Evolutionary conservation across 257 asterid genomes (phyloP).

Genomic region (Solanum bulbocastanum): DNA sequence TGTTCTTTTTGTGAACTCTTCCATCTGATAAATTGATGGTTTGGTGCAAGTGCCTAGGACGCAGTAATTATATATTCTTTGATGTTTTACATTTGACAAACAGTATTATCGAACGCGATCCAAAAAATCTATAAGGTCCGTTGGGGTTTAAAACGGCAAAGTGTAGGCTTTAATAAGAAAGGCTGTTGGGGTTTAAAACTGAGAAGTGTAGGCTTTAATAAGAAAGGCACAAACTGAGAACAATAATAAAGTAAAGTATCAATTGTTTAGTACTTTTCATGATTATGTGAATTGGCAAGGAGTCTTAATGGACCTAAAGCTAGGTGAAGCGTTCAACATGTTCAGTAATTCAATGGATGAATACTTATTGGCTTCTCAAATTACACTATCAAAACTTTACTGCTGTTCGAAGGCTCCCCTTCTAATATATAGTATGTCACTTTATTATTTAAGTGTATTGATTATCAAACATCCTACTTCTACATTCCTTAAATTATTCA

Average conservation of each 20-base stretch:
- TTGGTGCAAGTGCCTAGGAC: not conserved
- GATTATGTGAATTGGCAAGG: not conserved
- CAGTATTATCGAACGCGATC: too few relatives aligned
- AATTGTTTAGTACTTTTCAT: too few relatives aligned
- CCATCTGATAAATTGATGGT: not conserved
- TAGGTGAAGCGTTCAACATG: not conserved
- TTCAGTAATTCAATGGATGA: not conserved
- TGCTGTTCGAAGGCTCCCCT: too few relatives aligned
- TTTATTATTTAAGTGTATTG: not conserved
- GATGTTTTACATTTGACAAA: not conserved
- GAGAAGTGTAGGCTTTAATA: not conserved
- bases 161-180: not conserved
- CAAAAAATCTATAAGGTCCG: not conserved
- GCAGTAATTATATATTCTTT: not conserved
- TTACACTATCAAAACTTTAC: too few relatives aligned
- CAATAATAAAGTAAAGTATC: not conserved
- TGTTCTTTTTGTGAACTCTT: not conserved
- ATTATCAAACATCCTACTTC: not conserved
- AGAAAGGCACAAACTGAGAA: not conserved
- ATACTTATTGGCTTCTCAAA: not conserved
- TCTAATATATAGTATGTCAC: not conserved
- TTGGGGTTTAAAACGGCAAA: too few relatives aligned
- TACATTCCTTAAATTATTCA: not conserved
- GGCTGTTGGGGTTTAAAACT: not conserved
- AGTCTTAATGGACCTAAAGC: too few relatives aligned